Base-by-base conservation (phyloP, 2,329 filamentous ascomycete genomes). In the Fragosphaeria purpurea region DNA sequence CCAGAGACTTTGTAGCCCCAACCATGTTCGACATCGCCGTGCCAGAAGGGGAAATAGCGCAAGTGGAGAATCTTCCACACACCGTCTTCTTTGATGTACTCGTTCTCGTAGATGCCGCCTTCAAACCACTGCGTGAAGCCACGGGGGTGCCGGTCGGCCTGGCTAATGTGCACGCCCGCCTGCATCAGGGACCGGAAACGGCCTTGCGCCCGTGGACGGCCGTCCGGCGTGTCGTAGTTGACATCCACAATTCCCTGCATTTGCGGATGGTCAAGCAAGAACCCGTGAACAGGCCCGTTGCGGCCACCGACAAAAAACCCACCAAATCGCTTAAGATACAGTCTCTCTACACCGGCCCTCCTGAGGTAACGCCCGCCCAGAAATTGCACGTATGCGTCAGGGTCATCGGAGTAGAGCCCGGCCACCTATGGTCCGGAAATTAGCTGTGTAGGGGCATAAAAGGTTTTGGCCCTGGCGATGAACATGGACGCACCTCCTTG, bases 11-110 rank as follows among this genome's bases (percentile, higher is more conserved):
- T 78, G 58, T 75, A 66, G 3, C 68, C 65, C 75, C 75, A 79
- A 37, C 75, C 75, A 41, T 68, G 69, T 60, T 75, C 73, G 51
- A 74, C 72, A 33, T 73, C 69, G 54, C 67, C 70, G 60, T 79
- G 75, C 75, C 76, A 79, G 62, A 79, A 78, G 1, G 76, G 74
- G 57, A 77, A 77, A 60, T 78, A 78, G 41, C 73, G 70, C 54
- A 76, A 69, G 37, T 71, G 66, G 61, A 74, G 73, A 31, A 78
- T 68, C 62, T 75, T 75, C 75, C 76, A 79, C 5, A 69, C 63
- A 5, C 73, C 74, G 53, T 72, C 61, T 57, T 78, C 74, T 61
- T 76, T 77, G 63, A 78, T 71, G 60, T 77, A 79, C 59, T 79
- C 75, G 58, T 79, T 79, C 62, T 79, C 75, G 61, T 79, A 79